Evolutionary conservation across 1,284 basidiomycete genomes (phyloP), one percentile per base, ranked within the genome.

Genomic region (Testicularia cyperi): DNA sequence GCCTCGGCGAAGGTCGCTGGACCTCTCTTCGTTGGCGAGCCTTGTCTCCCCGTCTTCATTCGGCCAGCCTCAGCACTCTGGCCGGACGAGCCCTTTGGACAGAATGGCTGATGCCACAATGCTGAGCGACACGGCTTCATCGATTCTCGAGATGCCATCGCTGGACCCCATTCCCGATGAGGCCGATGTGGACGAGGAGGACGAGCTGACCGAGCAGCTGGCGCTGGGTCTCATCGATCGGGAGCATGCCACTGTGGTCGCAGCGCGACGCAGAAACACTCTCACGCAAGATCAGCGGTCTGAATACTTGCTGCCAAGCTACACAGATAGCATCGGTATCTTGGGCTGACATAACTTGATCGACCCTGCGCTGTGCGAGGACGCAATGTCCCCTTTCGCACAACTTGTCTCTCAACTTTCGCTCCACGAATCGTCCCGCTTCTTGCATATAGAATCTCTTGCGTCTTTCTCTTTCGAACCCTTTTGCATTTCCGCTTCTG

Each of bases 111-210:
- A 52, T 9, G 46, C 44, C 14, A 42, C 49, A 7, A 36, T 37
- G 26, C 31, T 36, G 15, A 44, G 45, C 47, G 27, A 48, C 5
- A 48, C 49, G 14, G 41, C 52, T 34, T 52, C 44, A 5, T 14
- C 44, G 19, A 39, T 37, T 5, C 32, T 61, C 20, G 57, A 49
- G 24, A 42, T 62, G 13, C 58, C 58, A 15, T 56, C 58, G 12
- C 58, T 62, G 29, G 58, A 62, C 23, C 53, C 60, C 21, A 53
- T 63, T 24, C 54, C 53, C 5, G 49, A 63, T 25, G 60, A 63
- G 21, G 44, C 48, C 20, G 60, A 57, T 15, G 38, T 51, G 6
- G 49, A 54, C 32, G 47, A 53, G 13, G 54, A 57, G 28, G 60
- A 63, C 15, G 45, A 63, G 24, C 30, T 63, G 18, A 55, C 38